Conservation (phyloP, 2,329 filamentous ascomycete species). For the Phialophora tarda region DNA sequence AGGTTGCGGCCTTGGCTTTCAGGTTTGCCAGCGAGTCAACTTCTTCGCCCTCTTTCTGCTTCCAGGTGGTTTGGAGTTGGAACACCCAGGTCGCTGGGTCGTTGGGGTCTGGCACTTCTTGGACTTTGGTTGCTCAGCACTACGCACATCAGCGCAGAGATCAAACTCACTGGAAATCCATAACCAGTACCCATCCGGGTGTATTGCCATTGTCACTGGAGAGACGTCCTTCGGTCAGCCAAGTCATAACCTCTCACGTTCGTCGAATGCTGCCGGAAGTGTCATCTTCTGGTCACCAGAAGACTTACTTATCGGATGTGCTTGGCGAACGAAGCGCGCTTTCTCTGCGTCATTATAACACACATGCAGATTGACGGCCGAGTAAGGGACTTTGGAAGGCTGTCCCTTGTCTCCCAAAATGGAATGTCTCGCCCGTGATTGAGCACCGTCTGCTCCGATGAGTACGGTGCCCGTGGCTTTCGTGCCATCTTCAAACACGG, state of each 20-base stretch:
- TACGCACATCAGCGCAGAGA: not conserved
- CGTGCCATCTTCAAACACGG: conserved; percentile 34
- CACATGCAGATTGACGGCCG: conserved; percentile 39
- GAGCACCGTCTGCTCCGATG: conserved; percentile 42
- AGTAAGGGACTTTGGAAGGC: conserved; percentile 34
- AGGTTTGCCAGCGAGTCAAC: conserved; percentile 38
- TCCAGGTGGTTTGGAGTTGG: conserved; percentile 41
- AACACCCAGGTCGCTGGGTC: conserved; percentile 44
- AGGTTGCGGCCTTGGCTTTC: conserved; percentile 35
- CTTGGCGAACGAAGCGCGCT: conserved; percentile 35
- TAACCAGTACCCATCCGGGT: conserved; percentile 32
- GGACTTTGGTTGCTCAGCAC: conserved; percentile 34
- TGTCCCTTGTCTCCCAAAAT: conserved; percentile 34
- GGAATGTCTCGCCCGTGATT: conserved; percentile 37
- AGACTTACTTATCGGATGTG: conserved; percentile 32
- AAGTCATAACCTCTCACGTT: not conserved
- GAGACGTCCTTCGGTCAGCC: not conserved
- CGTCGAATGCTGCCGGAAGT: not conserved
- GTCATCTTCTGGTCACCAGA: not conserved
- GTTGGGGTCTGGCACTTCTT: conserved; percentile 39
- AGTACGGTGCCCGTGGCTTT: conserved; percentile 36
- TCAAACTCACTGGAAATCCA: conserved; percentile 33
- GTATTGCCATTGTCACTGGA: conserved; percentile 31
- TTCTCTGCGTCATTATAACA: conserved; percentile 40
- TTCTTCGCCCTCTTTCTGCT: conserved; percentile 27